Evolutionary conservation across 176 grass and related monocot genomes (phyloP), one percentile per base, ranked within the genome.

Genomic region (Poa pratensis): DNA sequence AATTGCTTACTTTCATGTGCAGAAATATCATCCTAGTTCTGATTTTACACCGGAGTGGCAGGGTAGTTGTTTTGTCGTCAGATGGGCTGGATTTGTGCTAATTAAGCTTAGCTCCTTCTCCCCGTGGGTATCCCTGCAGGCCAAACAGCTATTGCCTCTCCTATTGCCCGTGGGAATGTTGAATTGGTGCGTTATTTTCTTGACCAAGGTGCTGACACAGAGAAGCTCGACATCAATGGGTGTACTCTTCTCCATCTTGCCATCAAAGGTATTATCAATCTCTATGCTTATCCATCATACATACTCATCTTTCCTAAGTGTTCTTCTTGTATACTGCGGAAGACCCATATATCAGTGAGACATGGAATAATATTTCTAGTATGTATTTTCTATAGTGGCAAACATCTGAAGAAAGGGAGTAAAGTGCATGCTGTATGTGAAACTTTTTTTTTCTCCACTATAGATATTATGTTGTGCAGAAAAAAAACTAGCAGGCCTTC

Each of bases 181-280:
- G 52, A 71, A 2, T 27, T 27, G 24, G 52, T 51, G 42, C 40
- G n/a, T 5, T 80, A 73, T 73, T 67, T 86, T 73, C 84, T 86
- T 80, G 84, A 86, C 50, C 84, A 80, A 62, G 76, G 46, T 80
- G 84, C 76, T 35, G 32, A 63, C 70, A 15, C 53, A 72, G 27
- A 80, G 60, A 80, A 51, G 42, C 26, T 55, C 42, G 30, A 39
- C 34, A 14, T 9, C 2, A 27, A 72, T 13, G 66, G 66, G n/a
- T 73, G 11, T 62, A 80, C 66, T 0, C 14, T 76, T 50, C 84
- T 86, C 53, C 76, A 86, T 73, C 37, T 62, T 5, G 76, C 76
- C n/a, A 55, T 14, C 70, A 66, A 9, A 24, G 84, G 76, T 86
- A 68, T 39, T 37, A 11, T 68, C 63, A 6, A 66, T 18, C 65